Base-by-base conservation (phyloP, 2,329 filamentous ascomycete species). In the Aspergillus japonicus region DNA sequence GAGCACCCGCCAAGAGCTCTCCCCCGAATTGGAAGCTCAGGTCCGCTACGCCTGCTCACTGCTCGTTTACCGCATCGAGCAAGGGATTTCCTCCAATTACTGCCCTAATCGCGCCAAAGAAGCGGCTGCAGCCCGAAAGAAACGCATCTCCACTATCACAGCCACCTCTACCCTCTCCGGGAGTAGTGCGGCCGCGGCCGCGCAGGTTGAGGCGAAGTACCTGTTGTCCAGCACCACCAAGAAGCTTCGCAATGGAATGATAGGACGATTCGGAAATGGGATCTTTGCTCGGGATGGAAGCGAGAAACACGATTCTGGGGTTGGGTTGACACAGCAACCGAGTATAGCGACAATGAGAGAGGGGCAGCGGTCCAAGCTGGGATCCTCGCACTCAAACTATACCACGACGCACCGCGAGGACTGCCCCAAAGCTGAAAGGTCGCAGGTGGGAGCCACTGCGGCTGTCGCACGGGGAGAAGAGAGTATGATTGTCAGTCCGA, bases 11-110 rank as follows among this genome's bases (percentile, higher is more conserved):
- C 75, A 72, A 60, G 56, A 68, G 2, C 66, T 79, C 14, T 62
- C 68, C 2, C 66, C 68, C 6, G 68, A 73, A 23, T 52, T 77
- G 4, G 75, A 77, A 56, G 68, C 63, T 2, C 68, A 77, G 49
- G 59, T 78, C 35, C 70, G 71, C 59, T 66, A 73, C 51, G 64
- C 75, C 16, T 78, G 77, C 57, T 68, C 67, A 23, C 66, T 71
- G 54, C 73, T 71, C 24, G 58, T 63, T 16, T 68, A 67, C 54
- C 69, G 71, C 51, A 71, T 72, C 59, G 70, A 72, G 47, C 68
- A 65, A 54, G 69, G 66, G 6, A 54, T 64, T 26, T 56, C 58
- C 14, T 50, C 59, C 10, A 52, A 19, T 8, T 44, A 44, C 39
- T 44, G 14, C 39, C 39, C 39, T 5, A 19, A 44, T 19, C 39